A percentile compares a stretch with the other conserved stretches of the same genome.
phyloP scores from a whole-genome alignment of 2,329 filamentous ascomycete species.

The Colletotrichum caudatum region DNA sequence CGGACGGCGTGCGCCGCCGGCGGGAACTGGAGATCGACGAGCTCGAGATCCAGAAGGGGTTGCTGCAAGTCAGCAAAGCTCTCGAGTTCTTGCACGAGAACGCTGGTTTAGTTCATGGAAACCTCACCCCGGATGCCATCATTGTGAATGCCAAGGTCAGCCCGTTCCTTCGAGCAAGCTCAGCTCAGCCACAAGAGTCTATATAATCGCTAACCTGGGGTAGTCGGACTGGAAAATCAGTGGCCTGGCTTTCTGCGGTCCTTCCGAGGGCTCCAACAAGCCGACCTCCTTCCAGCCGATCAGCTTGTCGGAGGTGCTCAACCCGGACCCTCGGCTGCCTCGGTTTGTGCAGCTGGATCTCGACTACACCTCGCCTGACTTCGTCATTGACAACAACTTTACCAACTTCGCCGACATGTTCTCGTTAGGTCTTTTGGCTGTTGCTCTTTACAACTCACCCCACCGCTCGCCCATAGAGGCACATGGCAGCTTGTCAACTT shows the following conservation, averaged over 20 bases:
- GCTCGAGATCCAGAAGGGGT: constrained; percentile 95
- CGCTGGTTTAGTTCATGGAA: constrained; percentile 92
- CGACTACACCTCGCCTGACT: constrained; percentile 95
- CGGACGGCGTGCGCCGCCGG: constrained; percentile 77
- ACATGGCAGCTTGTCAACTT: constrained; percentile 83
- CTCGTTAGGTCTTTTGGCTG: constrained; percentile 87
- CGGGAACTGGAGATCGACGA: constrained; percentile 95
- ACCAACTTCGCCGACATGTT: constrained; percentile 91
- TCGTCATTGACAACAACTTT: constrained; percentile 90
- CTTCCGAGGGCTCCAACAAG: constrained; percentile 79
- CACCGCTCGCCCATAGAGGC: constrained; percentile 88
- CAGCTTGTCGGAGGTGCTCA: constrained; percentile 84
- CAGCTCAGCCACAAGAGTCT: neutral
- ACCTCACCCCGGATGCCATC: constrained; percentile 92
- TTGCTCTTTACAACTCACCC: constrained; percentile 94
- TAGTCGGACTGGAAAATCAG: constrained; percentile 98
- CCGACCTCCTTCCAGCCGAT: constrained; percentile 83
- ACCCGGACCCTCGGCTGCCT: constrained; percentile 87
- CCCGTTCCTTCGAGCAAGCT: constrained; percentile 31
- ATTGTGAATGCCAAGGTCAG: constrained; percentile 91
- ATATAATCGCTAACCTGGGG: constrained; percentile 47
- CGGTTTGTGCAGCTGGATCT: constrained; percentile 87
- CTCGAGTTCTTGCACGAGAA: constrained; percentile 96
- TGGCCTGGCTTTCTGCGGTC: constrained; percentile 89
- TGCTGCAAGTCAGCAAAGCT: constrained; percentile 93